Evolutionary conservation across 805 yeast genomes (phyloP), one percentile per base, ranked within the genome.

Genomic region (Dipodascopsis tothii): DNA sequence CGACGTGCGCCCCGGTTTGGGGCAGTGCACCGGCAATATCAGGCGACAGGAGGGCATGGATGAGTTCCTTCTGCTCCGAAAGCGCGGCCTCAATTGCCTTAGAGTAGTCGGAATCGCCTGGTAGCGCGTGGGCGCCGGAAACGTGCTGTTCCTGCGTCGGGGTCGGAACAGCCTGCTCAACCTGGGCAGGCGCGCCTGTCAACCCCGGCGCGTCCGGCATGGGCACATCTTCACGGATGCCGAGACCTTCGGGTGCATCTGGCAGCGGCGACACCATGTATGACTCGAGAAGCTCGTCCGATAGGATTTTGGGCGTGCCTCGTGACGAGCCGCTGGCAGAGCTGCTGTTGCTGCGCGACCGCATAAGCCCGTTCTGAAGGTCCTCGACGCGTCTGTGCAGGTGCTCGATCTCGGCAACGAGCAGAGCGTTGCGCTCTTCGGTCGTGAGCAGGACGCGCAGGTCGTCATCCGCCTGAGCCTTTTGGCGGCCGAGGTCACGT

Each of bases 401-500:
- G 9, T 33, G 30, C 11, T 35, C 39, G 9, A 35, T 32, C 38
- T 36, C 32, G 5, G 17, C 37, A 17, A 35, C 45, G 22, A 43
- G 27, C 17, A 36, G 39, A 9, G 25, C 37, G 4, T 21, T 20
- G 21, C 41, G 35, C 6, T 17, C 38, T 17, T 34, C 50, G 25
- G 21, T 33, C 22, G 21, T 32, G 14, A 33, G 30, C 5, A 33
- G 21, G 17, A 32, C 33, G 14, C 30, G 11, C 14, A 25, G 14
- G 14, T 25, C 30, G 30, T 33, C 47, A 5, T 35, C 44, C 21
- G 44, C 25, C 28, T 25, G 36, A 16, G 45, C 38, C 19, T 40
- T 47, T 19, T 18, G 34, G 27, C 37, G 39, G 4, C 41, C 33
- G n/a, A 47, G 20, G 4, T 33, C 28, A 5, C 28, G 27, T 16